A percentile compares a stretch with the other conserved stretches of the same genome.
phyloP scores from a whole-genome alignment of 768 basidiomycete species.

The Trametes coccinea region DNA sequence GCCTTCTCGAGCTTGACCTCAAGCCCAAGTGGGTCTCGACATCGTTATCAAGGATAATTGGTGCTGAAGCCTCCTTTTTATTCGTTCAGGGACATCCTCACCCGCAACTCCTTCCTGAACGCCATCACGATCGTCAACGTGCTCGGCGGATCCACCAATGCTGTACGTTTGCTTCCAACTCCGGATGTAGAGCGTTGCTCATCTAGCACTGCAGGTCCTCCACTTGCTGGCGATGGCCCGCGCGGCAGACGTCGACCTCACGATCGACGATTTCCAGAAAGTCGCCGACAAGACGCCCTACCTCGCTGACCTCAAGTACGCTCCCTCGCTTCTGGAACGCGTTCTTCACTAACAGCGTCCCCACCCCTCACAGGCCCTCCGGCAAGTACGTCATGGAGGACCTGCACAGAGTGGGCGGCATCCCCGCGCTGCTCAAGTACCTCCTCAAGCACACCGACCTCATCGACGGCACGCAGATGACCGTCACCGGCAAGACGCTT shows the following conservation, averaged over 20 bases:
- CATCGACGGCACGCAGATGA: constrained; percentile 80
- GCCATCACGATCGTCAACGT: constrained; percentile 79
- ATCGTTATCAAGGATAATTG: neutral
- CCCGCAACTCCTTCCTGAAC: constrained; percentile 74
- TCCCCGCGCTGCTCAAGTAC: constrained; percentile 84
- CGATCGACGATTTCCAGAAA: constrained; percentile 84
- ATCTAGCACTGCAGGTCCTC: constrained; percentile 52
- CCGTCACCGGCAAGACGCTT: constrained; percentile 89
- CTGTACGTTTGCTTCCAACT: constrained; percentile 45
- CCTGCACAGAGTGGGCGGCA: constrained; percentile 80
- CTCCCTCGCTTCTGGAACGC: constrained; percentile 18
- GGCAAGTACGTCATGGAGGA: constrained; percentile 92
- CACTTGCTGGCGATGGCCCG: constrained; percentile 86
- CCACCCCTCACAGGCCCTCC: constrained; percentile 55
- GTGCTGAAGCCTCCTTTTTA: neutral
- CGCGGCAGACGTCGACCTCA: constrained; percentile 70
- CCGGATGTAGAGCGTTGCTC: neutral
- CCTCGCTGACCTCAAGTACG: constrained; percentile 78
- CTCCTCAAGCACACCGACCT: constrained; percentile 74
- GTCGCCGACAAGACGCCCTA: constrained; percentile 80
- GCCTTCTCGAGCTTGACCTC: constrained; percentile 71
- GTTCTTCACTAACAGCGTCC: neutral
- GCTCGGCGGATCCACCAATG: constrained; percentile 87
- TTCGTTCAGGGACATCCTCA: constrained; percentile 56
- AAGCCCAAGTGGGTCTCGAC: constrained; percentile 63